A percentile compares a stretch with the other conserved stretches of the same genome.
Conservation (phyloP, 148 eudicot genomes). For the Dysphania ambrosioides region DNA sequence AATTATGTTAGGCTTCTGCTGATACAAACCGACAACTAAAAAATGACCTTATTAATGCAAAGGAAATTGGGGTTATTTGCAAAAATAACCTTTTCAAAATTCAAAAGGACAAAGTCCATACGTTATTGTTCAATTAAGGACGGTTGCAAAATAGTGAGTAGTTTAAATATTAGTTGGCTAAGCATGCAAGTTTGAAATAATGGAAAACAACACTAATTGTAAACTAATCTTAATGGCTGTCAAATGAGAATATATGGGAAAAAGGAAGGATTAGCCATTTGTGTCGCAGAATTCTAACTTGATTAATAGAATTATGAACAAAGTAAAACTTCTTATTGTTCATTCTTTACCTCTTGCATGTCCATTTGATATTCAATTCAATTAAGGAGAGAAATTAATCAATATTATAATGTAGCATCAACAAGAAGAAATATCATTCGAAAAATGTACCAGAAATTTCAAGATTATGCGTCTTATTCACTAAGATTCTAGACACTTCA, state of each 20-base stretch:
- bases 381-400: too few relatives aligned
- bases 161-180: neutral
- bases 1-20: neutral
- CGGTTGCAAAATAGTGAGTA: neutral
- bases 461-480: too few relatives aligned
- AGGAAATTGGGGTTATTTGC: constrained; percentile 11
- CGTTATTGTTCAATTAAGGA: neutral
- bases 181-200: constrained; percentile 7
- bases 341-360: constrained; percentile 3
- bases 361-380: neutral
- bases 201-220: constrained; percentile 16
- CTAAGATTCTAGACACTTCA: too few relatives aligned
- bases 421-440: too few relatives aligned
- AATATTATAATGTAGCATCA: too few relatives aligned
- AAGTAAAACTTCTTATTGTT: constrained; percentile 4
- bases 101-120: constrained; percentile 10
- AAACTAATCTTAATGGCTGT: neutral
- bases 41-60: neutral
- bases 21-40: neutral
- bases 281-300: neutral
- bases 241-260: neutral
- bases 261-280: constrained; percentile 16
- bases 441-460: too few relatives aligned
- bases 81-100: constrained; percentile 17
- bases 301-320: constrained; percentile 6